Percentiles rank a stretch among this genome's conserved stretches.
phyloP scores from a whole-genome alignment of 2,329 filamentous ascomycete species.

The Acarospora socialis region DNA sequence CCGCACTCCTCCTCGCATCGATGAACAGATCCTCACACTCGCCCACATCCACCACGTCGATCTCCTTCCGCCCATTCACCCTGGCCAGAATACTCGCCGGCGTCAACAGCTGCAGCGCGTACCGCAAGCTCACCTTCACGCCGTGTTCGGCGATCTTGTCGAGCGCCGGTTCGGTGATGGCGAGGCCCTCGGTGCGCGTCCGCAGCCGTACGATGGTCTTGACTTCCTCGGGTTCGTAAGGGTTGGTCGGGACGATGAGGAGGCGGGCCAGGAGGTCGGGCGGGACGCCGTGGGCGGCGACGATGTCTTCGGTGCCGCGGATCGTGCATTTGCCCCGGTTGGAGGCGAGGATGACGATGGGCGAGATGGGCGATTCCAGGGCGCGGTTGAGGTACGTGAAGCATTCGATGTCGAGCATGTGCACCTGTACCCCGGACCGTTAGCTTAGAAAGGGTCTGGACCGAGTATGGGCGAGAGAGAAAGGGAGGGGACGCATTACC shows the following conservation, averaged over 20 bases:
- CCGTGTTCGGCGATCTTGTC: conserved; percentile 79
- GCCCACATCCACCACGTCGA: conserved; percentile 61
- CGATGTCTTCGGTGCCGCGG: conserved; percentile 63
- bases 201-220: conserved; percentile 81
- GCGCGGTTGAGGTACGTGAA: conserved; percentile 98
- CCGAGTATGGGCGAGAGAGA: conserved; percentile 7
- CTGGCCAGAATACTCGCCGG: conserved; percentile 83
- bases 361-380: conserved; percentile 86
- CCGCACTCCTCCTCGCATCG: conserved; percentile 64
- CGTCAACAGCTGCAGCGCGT: conserved; percentile 82
- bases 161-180: conserved; percentile 66
- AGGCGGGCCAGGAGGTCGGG: conserved; percentile 85
- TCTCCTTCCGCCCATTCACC: conserved; percentile 63
- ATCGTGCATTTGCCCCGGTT: conserved; percentile 92
- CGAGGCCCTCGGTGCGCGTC: conserved; percentile 65
- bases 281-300: conserved; percentile 84
- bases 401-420: conserved; percentile 99
- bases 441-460: conserved; percentile 8
- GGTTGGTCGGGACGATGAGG: conserved; percentile 88
- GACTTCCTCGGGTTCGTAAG: conserved; percentile 80
- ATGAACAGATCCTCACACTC: conserved; percentile 78
- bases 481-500: conserved; percentile 37
- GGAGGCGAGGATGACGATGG: conserved; percentile 92
- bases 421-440: conserved; percentile 46
- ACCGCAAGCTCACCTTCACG: conserved; percentile 76